Evolutionary conservation across 1,139 yeast species (phyloP), one percentile per base, ranked within the genome.

Genomic region (Hansenula anomala): DNA sequence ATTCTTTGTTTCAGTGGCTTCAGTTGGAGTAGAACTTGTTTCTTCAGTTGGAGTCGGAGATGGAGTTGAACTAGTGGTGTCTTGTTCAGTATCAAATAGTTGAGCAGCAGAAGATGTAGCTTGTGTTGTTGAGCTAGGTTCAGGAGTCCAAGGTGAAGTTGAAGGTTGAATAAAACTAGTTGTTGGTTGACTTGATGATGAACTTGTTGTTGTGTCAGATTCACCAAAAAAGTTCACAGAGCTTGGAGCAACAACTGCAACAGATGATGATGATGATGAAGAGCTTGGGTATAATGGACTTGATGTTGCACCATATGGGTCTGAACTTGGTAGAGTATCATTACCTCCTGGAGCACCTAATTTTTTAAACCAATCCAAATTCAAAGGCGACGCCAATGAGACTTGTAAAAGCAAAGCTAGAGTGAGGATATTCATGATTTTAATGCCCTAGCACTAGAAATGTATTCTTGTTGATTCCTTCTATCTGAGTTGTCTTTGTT

Each of bases 381-480:
- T 40, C 28, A 47, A 42, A 2, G 54, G 53, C 13, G 43, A 37
- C 7, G 52, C 54, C 34, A 6, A 44, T 45, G 10, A 33, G 28
- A 23, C 25, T 15, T 47, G 49, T 3, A 52, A 46, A 26, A 48
- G 24, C 13, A 46, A 24, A 17, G 46, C 19, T n/a, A 45, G 30
- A 20, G 44, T 40, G 6, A 20, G 9, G 22, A 20, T 9, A 20
- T 20, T 20, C 22, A 20, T 20, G 8, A 6, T 20, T 20, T 6
- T 9, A 20, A 20, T 20, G 6, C 9, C 6, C 9, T 20, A 9
- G n/a, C n/a, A n/a, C n/a, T n/a, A n/a, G n/a, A n/a, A n/a, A n/a
- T n/a, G n/a, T n/a, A n/a, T n/a, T n/a, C n/a, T n/a, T n/a, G n/a
- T n/a, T n/a, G n/a, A n/a, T n/a, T n/a, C n/a, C n/a, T n/a, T n/a